These are phyloP conservation scores for Collybiopsis luxurians DNA, from an alignment of 768 basidiomycete species.

Conservation along the genomic window DNA sequence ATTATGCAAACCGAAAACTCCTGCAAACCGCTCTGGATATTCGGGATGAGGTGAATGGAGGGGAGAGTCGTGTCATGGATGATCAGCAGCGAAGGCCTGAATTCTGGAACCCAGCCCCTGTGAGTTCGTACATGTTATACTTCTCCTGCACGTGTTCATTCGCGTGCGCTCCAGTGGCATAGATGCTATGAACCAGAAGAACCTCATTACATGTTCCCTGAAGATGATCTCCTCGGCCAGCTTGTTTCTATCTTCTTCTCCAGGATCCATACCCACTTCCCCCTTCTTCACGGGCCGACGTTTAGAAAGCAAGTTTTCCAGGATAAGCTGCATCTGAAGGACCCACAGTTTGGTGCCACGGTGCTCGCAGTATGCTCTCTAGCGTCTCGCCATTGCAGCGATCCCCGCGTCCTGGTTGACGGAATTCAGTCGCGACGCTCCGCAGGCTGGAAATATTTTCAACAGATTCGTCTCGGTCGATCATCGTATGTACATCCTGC, in stretches of 20 bases:
- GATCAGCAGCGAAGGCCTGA: background rate
- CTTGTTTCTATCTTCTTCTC: slow-evolving; percentile 53
- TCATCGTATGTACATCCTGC: slow-evolving; percentile 43
- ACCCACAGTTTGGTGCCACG: slow-evolving; percentile 37
- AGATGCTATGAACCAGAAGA: background rate
- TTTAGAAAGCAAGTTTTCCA: slow-evolving; percentile 40
- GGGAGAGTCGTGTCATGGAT: background rate
- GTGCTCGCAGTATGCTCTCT: slow-evolving; percentile 56
- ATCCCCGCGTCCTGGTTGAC: too few species aligned
- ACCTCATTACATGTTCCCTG: slow-evolving; percentile 28
- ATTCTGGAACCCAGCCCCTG: slow-evolving; percentile 1
- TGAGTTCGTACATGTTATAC: background rate
- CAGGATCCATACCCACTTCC: slow-evolving; percentile 33
- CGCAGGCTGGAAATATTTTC: slow-evolving; percentile 45
- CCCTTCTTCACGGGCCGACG: slow-evolving; percentile 50
- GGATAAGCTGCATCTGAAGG: slow-evolving; percentile 33
- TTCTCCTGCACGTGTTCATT: background rate
- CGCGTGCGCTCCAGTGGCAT: background rate
- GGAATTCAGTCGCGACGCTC: slow-evolving; percentile 21
- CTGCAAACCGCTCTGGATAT: slow-evolving; percentile 2
- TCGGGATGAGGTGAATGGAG: background rate
- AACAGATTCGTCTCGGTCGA: slow-evolving; percentile 49
- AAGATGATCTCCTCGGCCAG: slow-evolving; percentile 31
- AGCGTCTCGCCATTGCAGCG: slow-evolving; percentile 32
- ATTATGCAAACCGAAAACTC: background rate